A percentile compares a stretch with the other conserved stretches of the same genome.
Evolutionary conservation across 2,329 filamentous ascomycete genomes (phyloP).

Genomic region (Aspergillus neoniger): DNA sequence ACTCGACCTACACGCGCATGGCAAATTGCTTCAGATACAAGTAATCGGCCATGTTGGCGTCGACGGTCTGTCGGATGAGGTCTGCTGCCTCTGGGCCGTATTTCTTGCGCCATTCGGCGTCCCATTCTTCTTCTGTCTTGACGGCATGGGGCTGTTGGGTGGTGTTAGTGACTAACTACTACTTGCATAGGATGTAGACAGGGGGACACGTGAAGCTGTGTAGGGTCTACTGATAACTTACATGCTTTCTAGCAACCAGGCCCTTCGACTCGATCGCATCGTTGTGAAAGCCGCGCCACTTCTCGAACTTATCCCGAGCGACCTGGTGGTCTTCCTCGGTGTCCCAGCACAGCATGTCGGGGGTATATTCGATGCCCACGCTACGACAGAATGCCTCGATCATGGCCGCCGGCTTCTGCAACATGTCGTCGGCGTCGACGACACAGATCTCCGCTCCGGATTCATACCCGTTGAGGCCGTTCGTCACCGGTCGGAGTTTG

Average conservation of each 20-base stretch:
- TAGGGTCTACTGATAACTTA: slow-evolving; percentile 31
- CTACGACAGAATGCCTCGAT: slow-evolving; percentile 79
- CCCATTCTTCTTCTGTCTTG: slow-evolving; percentile 57
- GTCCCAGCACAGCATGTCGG: slow-evolving; percentile 82
- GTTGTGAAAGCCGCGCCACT: slow-evolving; percentile 97
- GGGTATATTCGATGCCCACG: slow-evolving; percentile 73
- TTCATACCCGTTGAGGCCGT: slow-evolving; percentile 3
- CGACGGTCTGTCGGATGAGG: slow-evolving; percentile 60
- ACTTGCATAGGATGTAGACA: too few relatives aligned
- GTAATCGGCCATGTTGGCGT: slow-evolving; percentile 61
- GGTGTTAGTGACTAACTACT: slow-evolving; percentile 12
- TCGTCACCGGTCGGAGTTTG: slow-evolving; percentile 26
- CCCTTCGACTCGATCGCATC: slow-evolving; percentile 84
- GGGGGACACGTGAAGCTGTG: slow-evolving; percentile 1
- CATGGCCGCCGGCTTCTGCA: slow-evolving; percentile 77
- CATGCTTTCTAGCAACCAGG: slow-evolving; percentile 62
- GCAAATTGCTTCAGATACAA: slow-evolving; percentile 67
- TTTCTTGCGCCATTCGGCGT: slow-evolving; percentile 62
- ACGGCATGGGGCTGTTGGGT: slow-evolving; percentile 30
- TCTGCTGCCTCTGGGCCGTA: slow-evolving; percentile 62
- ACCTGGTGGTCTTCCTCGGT: slow-evolving; percentile 68
- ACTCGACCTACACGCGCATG: slow-evolving; percentile 49
- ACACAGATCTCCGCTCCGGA: slow-evolving; percentile 70
- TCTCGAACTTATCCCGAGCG: slow-evolving; percentile 79
- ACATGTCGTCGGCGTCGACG: slow-evolving; percentile 88